These are phyloP conservation scores for Globisporangium takayamanum DNA, from an alignment of 352 stramenopile species.

Conservation along the genomic window DNA sequence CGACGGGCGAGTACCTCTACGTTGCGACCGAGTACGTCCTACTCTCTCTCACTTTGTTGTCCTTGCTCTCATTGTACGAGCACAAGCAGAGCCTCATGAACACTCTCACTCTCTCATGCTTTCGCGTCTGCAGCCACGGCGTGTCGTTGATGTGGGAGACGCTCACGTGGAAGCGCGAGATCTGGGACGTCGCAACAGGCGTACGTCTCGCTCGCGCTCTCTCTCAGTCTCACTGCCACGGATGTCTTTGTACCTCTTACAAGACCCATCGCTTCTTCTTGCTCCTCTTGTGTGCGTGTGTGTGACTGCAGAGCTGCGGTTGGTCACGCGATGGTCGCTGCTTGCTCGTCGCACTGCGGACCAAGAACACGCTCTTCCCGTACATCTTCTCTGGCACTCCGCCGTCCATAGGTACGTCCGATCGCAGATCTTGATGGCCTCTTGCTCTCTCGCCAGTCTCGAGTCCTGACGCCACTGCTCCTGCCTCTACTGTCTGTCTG, in stretches of 20 bases:
- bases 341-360: conserved; percentile 56
- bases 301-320: conserved; percentile 44
- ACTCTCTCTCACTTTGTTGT: background rate
- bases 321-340: conserved; percentile 70
- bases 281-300: background rate
- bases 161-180: conserved; percentile 71
- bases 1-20: conserved; percentile 83
- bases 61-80: background rate
- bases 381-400: conserved; percentile 58
- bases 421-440: too few species aligned
- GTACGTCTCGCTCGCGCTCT: conserved; percentile 20
- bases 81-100: background rate
- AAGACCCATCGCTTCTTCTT: background rate
- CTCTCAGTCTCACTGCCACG: background rate
- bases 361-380: conserved; percentile 52
- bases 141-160: conserved; percentile 78
- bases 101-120: too few species aligned
- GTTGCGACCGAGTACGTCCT: conserved; percentile 50
- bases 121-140: conserved; percentile 23
- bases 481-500: background rate
- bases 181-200: conserved; percentile 56
- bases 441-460: too few species aligned
- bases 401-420: conserved; percentile 45
- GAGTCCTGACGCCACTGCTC: background rate
- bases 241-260: background rate